These are phyloP conservation scores for Exophiala alcalophila DNA, from an alignment of 2,329 filamentous ascomycete genomes.

Conservation along the genomic window DNA sequence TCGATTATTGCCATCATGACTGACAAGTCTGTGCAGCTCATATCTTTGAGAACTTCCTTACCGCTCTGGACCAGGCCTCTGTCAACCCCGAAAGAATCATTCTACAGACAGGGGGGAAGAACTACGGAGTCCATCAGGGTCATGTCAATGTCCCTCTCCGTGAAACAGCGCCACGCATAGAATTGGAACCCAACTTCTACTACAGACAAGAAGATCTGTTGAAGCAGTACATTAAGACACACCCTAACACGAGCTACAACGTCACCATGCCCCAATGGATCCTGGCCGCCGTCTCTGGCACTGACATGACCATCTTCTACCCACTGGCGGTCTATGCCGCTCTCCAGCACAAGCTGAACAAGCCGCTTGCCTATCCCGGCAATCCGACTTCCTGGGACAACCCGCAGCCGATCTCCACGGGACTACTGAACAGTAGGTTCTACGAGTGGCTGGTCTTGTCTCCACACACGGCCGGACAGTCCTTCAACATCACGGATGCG, in stretches of 20 bases:
- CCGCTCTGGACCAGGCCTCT: constrained; percentile 41
- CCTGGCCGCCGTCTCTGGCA: constrained; percentile 35
- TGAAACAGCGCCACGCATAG: constrained; percentile 45
- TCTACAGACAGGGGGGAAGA: constrained; percentile 53
- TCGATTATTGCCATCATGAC: constrained; percentile 5
- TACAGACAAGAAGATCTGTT: constrained; percentile 54
- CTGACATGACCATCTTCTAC: constrained; percentile 22
- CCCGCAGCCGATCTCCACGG: constrained; percentile 13
- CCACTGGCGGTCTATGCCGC: constrained; percentile 18
- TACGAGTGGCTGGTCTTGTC: constrained; percentile 34
- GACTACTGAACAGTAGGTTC: constrained; percentile 16
- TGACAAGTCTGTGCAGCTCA: constrained; percentile 6
- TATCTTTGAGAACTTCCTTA: constrained; percentile 50
- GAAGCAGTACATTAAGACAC: constrained; percentile 39
- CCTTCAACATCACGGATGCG: constrained; percentile 34
- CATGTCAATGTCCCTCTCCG: constrained; percentile 43
- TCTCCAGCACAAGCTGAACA: constrained; percentile 12
- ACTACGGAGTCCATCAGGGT: constrained; percentile 52
- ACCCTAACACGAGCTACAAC: constrained; percentile 43
- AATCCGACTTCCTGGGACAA: constrained; percentile 16
- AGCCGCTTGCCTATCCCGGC: constrained; percentile 14
- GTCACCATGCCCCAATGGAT: constrained; percentile 49
- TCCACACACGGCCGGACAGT: constrained; percentile 29
- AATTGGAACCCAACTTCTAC: constrained; percentile 53
- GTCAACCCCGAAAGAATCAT: constrained; percentile 48